Conservation (phyloP, 768 basidiomycete species). For the Rhodotorula paludigena region DNA sequence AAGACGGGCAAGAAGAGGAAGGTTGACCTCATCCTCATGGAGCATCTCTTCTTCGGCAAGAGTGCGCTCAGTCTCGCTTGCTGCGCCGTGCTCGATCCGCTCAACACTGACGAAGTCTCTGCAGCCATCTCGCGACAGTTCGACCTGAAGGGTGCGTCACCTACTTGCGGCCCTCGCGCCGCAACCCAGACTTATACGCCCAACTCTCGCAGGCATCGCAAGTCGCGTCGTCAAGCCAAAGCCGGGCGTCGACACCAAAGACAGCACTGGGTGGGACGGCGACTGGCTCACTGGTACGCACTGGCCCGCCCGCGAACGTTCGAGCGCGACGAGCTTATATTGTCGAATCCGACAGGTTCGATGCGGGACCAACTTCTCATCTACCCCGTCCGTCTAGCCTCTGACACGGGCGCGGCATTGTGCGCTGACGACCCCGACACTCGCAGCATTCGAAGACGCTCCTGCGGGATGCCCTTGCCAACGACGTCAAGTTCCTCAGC, state of each 20-base stretch:
- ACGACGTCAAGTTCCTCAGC: slow-evolving; percentile 86
- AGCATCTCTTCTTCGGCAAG: slow-evolving; percentile 77
- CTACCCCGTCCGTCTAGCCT: slow-evolving; percentile 10
- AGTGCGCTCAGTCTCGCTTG: background rate
- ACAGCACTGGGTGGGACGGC: slow-evolving; percentile 23
- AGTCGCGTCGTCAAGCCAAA: slow-evolving; percentile 24
- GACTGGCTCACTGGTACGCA: slow-evolving; percentile 32
- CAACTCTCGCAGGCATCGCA: slow-evolving; percentile 12
- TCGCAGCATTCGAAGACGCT: slow-evolving; percentile 92
- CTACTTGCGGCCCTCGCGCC: background rate
- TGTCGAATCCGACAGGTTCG: background rate
- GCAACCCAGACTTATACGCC: background rate
- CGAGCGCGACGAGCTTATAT: background rate
- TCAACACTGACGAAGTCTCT: too few species aligned
- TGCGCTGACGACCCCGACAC: slow-evolving; percentile 78
- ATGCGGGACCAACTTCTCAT: slow-evolving; percentile 24
- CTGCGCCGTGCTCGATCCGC: background rate
- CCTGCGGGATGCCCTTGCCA: slow-evolving; percentile 77
- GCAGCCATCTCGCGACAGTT: slow-evolving; percentile 14
- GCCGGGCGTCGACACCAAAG: background rate
- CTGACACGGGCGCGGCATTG: background rate
- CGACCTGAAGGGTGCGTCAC: slow-evolving; percentile 19
- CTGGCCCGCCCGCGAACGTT: background rate
- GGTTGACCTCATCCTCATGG: slow-evolving; percentile 97
- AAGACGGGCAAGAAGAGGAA: slow-evolving; percentile 62